Conservation (phyloP, 768 basidiomycete genomes). For the Tremella fuciformis region DNA sequence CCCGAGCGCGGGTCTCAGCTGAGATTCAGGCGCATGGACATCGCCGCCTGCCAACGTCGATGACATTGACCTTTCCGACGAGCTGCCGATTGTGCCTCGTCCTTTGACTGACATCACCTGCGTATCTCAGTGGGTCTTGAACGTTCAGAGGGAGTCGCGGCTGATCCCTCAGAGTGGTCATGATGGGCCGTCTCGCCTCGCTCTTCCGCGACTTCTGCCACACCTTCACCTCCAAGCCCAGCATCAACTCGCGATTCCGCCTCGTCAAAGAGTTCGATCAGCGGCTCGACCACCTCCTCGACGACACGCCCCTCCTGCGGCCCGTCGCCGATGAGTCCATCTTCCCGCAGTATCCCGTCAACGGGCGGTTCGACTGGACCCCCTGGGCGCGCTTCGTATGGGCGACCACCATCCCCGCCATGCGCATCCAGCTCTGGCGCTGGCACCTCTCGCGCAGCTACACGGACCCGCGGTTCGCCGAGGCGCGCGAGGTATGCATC, state of each 20-base stretch:
- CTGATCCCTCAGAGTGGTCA: constrained; percentile 11
- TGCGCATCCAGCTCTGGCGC: constrained; percentile 19
- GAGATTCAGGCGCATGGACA: constrained; percentile 16
- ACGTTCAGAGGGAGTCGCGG: neutral
- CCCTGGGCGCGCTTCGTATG: constrained; percentile 22
- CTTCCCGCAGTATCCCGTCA: neutral
- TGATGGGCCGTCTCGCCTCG: constrained; percentile 19
- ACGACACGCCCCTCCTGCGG: constrained; percentile 14
- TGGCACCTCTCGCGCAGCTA: constrained; percentile 19
- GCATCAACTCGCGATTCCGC: constrained; percentile 16
- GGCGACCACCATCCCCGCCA: constrained; percentile 14
- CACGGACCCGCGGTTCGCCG: constrained; percentile 15
- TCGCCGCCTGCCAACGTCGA: constrained; percentile 22
- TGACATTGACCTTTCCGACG: constrained; percentile 17
- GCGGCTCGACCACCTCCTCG: constrained; percentile 8
- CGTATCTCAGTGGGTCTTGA: constrained; percentile 18
- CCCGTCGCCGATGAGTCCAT: constrained; percentile 16
- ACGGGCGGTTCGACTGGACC: constrained; percentile 13
- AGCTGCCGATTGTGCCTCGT: constrained; percentile 10
- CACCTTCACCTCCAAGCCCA: constrained; percentile 13
- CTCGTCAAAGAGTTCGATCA: constrained; percentile 13
- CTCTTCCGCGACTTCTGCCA: constrained; percentile 21
- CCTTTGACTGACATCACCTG: constrained; percentile 15
- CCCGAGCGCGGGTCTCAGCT: neutral
- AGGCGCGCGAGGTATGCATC: constrained; percentile 19